Evolutionary conservation across 2,329 filamentous ascomycete species (phyloP), one percentile per base, ranked within the genome.

Genomic region (Botrytis squamosa): DNA sequence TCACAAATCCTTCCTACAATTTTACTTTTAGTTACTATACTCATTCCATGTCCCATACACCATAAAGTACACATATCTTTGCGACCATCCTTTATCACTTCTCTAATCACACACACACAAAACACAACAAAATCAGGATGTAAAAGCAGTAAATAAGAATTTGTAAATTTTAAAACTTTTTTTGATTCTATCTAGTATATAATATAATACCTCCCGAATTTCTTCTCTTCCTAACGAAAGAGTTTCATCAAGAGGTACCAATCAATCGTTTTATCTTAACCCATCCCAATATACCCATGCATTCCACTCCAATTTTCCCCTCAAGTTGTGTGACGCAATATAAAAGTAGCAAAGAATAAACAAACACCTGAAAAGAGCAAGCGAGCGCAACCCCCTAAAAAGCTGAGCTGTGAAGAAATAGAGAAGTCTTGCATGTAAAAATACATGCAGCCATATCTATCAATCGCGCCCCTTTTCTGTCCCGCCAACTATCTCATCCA

Each of bases 321-420:
- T 57, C 59, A 22, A 68, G 49, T 36, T 68, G 55, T 67, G 64
- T 57, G 55, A 57, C 36, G 65, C 65, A 57, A 22, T 40, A 16
- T 68, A 38, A 68, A 68, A 22, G 40, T 8, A 63, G 25, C 55
- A 38, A 57, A 68, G 40, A 68, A 40, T 42, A 20, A 63, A 40
- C 55, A 38, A 57, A 68, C 65, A 68, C 46, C 65, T 22, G 36
- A 68, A 68, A 57, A 57, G 65, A 68, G 65, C 65, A 68, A 68
- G 49, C 42, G 44, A 66, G 63, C 42, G 46, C 8, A n/a, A 67
- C 46, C 44, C 33, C 46, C 65, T 36, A 16, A 55, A 67, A 67
- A 67, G 33, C 22, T 36, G 52, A 67, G 46, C 36, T 67, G n/a
- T 9, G n/a, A 38, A 68, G 16, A 55, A 68, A 29, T 20, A 67